Evolutionary conservation across 352 stramenopile genomes (phyloP).

Genomic region (Phytophthora hibernalis): DNA sequence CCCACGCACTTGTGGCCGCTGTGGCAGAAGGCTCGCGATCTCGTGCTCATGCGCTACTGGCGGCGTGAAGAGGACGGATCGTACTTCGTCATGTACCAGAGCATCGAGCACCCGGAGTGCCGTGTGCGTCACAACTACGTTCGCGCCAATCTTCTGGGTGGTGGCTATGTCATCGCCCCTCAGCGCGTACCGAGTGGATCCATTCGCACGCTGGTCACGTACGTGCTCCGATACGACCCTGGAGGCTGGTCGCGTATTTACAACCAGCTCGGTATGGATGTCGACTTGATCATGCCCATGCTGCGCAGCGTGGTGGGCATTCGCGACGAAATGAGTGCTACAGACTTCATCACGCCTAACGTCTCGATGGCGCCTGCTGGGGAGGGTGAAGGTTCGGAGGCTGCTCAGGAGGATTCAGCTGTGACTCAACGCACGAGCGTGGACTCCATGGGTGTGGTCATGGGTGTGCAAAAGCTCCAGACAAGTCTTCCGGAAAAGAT

Average conservation of each 20-base stretch:
- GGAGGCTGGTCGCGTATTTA: conserved; percentile 85
- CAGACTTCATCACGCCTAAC: conserved; percentile 88
- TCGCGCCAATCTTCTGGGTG: conserved; percentile 77
- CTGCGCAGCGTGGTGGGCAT: conserved; percentile 86
- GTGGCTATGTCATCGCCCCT: conserved; percentile 87
- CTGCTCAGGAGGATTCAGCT: conserved; percentile 21
- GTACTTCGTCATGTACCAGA: conserved; percentile 93
- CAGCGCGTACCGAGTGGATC: conserved; percentile 80
- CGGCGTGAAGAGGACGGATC: conserved; percentile 88
- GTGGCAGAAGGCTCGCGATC: conserved; percentile 86
- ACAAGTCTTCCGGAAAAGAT: conserved; percentile 83
- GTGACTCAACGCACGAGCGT: conserved; percentile 52
- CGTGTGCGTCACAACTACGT: conserved; percentile 90
- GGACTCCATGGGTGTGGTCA: conserved; percentile 65
- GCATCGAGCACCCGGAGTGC: conserved; percentile 85
- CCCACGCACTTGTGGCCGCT: conserved; percentile 87
- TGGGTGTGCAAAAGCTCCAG: conserved; percentile 72
- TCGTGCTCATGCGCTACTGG: conserved; percentile 91
- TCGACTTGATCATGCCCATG: conserved; percentile 88
- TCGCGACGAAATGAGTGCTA: conserved; percentile 84
- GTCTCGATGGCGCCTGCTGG: conserved; percentile 59
- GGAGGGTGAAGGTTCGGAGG: conserved; percentile 20
- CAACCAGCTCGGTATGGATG: conserved; percentile 90
- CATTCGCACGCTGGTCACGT: conserved; percentile 85
- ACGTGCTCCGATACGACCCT: conserved; percentile 85